Evolutionary conservation across 169 alveolate species (phyloP).

Genomic region (Eimeria falciformis): DNA sequence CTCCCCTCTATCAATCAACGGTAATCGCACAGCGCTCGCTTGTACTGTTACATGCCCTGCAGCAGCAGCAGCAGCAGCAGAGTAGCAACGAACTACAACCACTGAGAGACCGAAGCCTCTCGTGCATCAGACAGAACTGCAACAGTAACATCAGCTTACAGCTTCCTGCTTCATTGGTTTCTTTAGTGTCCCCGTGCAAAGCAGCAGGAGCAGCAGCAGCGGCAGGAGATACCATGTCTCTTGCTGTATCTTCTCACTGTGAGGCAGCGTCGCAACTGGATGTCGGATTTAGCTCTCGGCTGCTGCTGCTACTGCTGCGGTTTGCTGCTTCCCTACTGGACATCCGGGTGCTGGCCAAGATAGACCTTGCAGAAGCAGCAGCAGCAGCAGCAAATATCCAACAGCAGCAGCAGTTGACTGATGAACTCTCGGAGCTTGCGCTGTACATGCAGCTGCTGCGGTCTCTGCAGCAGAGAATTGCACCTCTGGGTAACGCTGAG

Average conservation of each 20-base stretch:
- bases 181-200: slow-evolving; percentile 14
- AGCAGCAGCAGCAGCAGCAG: slow-evolving; percentile 54
- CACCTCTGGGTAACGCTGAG: slow-evolving; percentile 23
- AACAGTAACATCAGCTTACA: neutral
- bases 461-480: slow-evolving; percentile 79
- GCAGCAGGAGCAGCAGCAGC: slow-evolving; percentile 58
- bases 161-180: slow-evolving; percentile 39
- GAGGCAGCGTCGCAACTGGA: slow-evolving; percentile 43
- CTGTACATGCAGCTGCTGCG: slow-evolving; percentile 79
- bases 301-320: slow-evolving; percentile 72
- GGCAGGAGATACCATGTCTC: slow-evolving; percentile 3
- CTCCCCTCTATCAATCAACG: slow-evolving; percentile 16
- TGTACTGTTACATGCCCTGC: slow-evolving; percentile 35
- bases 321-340: slow-evolving; percentile 51
- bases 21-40: slow-evolving; percentile 38
- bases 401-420: slow-evolving; percentile 58
- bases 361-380: slow-evolving; percentile 52
- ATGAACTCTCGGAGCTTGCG: slow-evolving; percentile 73
- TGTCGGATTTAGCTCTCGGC: slow-evolving; percentile 34
- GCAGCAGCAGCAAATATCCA: neutral
- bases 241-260: slow-evolving; percentile 3
- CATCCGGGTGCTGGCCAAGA: slow-evolving; percentile 17
- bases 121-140: neutral
- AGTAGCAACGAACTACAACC: slow-evolving; percentile 25
- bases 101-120: slow-evolving; percentile 41